phyloP scores from a whole-genome alignment of 2,329 filamentous ascomycete species.

The Ophiocordyceps camponoti-saundersi region DNA sequence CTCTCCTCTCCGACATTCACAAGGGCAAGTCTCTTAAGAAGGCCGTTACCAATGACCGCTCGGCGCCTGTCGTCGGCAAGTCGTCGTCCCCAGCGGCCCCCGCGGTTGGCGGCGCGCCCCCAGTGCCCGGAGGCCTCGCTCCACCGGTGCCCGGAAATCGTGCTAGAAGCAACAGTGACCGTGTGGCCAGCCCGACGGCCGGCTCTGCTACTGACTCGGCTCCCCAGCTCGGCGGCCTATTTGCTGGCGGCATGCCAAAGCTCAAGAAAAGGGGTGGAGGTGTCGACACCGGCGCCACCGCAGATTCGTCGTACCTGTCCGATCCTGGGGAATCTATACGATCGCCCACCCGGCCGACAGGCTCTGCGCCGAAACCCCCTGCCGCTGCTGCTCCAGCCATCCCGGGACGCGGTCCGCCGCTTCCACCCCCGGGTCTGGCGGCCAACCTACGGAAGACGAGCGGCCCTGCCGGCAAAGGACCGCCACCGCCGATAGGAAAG shows the following conservation, averaged over 20 bases:
- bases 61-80: slow-evolving; percentile 48
- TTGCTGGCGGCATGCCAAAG: slow-evolving; percentile 92
- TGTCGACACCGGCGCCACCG: slow-evolving; percentile 45
- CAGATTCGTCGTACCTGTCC: slow-evolving; percentile 57
- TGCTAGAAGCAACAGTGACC: slow-evolving; percentile 72
- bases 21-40: slow-evolving; percentile 74
- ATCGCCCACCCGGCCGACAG: slow-evolving; percentile 21
- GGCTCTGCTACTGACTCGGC: slow-evolving; percentile 35
- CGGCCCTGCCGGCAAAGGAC: slow-evolving; percentile 19
- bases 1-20: slow-evolving; percentile 71
- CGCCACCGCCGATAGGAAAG: slow-evolving; percentile 64
- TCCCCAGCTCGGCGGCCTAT: slow-evolving; percentile 73
- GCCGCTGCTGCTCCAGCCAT: slow-evolving; percentile 39
- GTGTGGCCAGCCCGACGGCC: slow-evolving; percentile 28
- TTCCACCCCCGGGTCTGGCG: slow-evolving; percentile 26
- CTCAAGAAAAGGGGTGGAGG: slow-evolving; percentile 73
- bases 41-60: slow-evolving; percentile 80
- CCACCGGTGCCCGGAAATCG: slow-evolving; percentile 56
- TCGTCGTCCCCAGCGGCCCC: slow-evolving; percentile 27
- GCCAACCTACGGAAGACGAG: slow-evolving; percentile 42
- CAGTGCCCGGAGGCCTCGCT: slow-evolving; percentile 52
- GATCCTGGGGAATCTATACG: slow-evolving; percentile 43
- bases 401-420: slow-evolving; percentile 25
- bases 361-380: slow-evolving; percentile 42
- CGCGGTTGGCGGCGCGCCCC: slow-evolving; percentile 59